Base-by-base conservation (phyloP, 192 early-diverging fungal genomes). In the Podila verticillata region DNA sequence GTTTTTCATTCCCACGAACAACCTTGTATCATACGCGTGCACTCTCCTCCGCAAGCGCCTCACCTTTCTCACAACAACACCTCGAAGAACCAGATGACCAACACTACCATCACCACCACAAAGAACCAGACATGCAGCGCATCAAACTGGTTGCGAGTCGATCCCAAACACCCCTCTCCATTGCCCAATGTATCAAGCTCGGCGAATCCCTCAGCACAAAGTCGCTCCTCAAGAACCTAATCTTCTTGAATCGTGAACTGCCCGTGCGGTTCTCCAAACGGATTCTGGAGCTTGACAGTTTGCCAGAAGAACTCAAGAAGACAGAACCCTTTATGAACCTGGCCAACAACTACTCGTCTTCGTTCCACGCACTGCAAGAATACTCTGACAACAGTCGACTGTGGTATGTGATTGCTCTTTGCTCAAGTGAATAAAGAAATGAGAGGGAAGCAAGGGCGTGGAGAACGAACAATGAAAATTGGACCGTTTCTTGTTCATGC, bases 241-340 rank as follows among this genome's bases (percentile, higher is more conserved):
- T 51, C 4, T 80, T 80, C 34, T 29, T 80, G 39, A 80, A 80
- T 35, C 48, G 70, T 28, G 77, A 80, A 57, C 48, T 80, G 5
- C 77, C 77, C 1, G 70, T 72, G 5, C 70, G 77, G 32, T 80
- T 80, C 31, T 68, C 77, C 15, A 71, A 72, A 56, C 57, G 77
- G n/a, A 68, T 80, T 15, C 34, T 80, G 9, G 77, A 80, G 34
- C 62, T 80, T 8, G 54, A 29, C 39, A 48, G 57, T 19, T 17
- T 80, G 48, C 77, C 77, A 5, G 62, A 15, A 8, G 77, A 68
- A 5, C 31, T 80, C 34, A 66, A 56, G 24, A 66, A 48, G 31
- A 80, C 77, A 1, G 70, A 80, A 24, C 77, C 77, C 20, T 63
- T 80, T 31, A 54, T 64, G 62, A 72, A 68, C 64, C 39, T 80